These are phyloP conservation scores for Ophiostoma sp. DNA, from an alignment of 2,329 filamentous ascomycete species.

Conservation along the genomic window DNA sequence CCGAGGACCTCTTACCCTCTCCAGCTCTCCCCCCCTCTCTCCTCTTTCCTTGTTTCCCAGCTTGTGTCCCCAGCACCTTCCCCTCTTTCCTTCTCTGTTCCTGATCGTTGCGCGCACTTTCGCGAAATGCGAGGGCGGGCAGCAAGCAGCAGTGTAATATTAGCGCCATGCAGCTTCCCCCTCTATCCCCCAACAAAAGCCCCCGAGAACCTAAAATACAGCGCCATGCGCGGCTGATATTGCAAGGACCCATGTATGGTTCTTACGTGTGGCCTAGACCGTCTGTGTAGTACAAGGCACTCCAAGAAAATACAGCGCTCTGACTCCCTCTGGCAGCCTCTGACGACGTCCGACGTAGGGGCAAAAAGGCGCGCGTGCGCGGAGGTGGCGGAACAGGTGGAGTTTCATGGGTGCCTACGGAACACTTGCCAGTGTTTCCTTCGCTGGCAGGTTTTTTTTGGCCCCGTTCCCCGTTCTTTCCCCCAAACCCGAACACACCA, in stretches of 20 bases:
- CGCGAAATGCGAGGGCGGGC: constrained; percentile 13
- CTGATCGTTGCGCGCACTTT: background rate
- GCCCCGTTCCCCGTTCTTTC: background rate
- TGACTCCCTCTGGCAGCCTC: background rate
- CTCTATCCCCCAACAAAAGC: background rate
- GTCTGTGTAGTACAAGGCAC: background rate
- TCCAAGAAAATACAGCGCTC: background rate
- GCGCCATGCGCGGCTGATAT: constrained; percentile 4
- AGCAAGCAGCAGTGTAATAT: background rate
- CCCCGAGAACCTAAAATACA: background rate
- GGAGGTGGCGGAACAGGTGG: constrained; percentile 25
- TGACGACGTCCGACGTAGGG: constrained; percentile 4
- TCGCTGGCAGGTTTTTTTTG: constrained; percentile 12
- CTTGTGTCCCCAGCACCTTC: background rate
- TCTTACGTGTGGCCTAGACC: background rate
- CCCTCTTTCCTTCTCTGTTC: background rate
- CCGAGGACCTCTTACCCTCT: constrained; percentile 5
- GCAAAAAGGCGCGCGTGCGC: constrained; percentile 9
- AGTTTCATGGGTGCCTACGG: constrained; percentile 15
- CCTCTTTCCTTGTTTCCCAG: background rate
- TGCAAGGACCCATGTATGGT: background rate
- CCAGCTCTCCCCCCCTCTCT: background rate
- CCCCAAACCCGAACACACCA: constrained; percentile 10
- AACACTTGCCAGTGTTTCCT: background rate
- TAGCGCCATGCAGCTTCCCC: constrained; percentile 12